These are phyloP conservation scores for Arbutus unedo DNA, from an alignment of 148 eudicot species.

Conservation along the genomic window DNA sequence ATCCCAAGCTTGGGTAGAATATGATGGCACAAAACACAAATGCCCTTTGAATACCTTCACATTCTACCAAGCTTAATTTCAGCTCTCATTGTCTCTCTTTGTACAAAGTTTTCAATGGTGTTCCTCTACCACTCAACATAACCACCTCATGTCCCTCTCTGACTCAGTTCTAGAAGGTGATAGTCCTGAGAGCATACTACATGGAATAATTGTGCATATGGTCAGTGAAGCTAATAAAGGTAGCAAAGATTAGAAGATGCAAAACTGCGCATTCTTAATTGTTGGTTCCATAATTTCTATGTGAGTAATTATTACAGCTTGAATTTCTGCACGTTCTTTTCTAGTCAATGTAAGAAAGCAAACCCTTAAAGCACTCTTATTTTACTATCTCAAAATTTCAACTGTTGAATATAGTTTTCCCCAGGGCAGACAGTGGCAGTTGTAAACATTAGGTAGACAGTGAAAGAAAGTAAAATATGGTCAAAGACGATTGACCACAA, in stretches of 20 bases:
- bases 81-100: not conserved
- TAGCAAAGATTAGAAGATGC: not conserved
- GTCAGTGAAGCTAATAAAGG: not conserved
- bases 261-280: not conserved
- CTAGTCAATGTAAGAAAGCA: not conserved
- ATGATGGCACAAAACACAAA: not conserved
- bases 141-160: not conserved
- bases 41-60: not conserved
- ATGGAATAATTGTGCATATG: not conserved
- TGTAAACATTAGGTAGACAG: not conserved
- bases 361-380: not conserved
- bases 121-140: not conserved
- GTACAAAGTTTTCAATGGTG: not conserved
- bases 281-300: not conserved
- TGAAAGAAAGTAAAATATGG: not conserved
- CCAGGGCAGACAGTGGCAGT: not conserved
- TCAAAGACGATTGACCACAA: slow-evolving; percentile 2
- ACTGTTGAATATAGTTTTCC: not conserved
- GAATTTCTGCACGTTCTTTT: not conserved
- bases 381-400: not conserved
- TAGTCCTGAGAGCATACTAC: not conserved
- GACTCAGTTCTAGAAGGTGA: not conserved
- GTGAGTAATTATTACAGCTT: not conserved
- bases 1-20: too few species aligned
- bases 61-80: not conserved